Base-by-base conservation (phyloP, 1,284 basidiomycete species). In the Cutaneotrichosporon dermatis region DNA sequence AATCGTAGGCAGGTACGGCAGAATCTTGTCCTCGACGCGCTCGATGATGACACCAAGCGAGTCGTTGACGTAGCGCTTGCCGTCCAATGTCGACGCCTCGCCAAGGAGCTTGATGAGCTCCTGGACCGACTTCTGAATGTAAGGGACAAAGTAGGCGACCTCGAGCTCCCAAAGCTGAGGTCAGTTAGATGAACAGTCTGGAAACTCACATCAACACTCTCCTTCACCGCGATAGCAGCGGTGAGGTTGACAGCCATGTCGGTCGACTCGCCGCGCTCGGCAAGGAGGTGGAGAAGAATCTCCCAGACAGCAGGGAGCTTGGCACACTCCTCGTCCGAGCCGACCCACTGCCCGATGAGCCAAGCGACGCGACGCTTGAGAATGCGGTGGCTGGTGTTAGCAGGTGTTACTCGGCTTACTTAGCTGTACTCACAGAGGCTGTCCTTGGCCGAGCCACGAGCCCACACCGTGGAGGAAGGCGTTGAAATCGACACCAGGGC, bases 301-400 rank as follows among this genome's bases (percentile, higher is more conserved):
- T 90, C 84, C 91, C 91, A 95, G 9, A 91, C 80, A 52, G 82
- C 79, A 3, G 83, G 68, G 5, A 87, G 84, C 62, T 85, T 85
- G 2, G 86, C 79, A 61, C 84, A 86, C 62, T 84, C 82, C 56
- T 89, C 86, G 4, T 79, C 76, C 0, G 75, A 72, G 4, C 82
- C 80, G 33, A 90, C 83, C 86, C 89, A 91, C 81, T 88, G 88
- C 11, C 91, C 91, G 46, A 95, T 83, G 6, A 93, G 77, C 90
- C 91, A 93, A 0, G 90, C 91, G 62, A 94, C 88, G 45, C 92
- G 84, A 16, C 91, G 85, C 76, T 94, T 92, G 61, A 94, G 83
- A 51, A 94, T 89, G 0, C 89, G 88, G 69, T 88, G 90, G 58
- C 89, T 92, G 63, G 11, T 37, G 53, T 69, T 35, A 66, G 61